Evolutionary conservation across 2,329 filamentous ascomycete genomes (phyloP).

Genomic region (Cladophialophora chaetospira): DNA sequence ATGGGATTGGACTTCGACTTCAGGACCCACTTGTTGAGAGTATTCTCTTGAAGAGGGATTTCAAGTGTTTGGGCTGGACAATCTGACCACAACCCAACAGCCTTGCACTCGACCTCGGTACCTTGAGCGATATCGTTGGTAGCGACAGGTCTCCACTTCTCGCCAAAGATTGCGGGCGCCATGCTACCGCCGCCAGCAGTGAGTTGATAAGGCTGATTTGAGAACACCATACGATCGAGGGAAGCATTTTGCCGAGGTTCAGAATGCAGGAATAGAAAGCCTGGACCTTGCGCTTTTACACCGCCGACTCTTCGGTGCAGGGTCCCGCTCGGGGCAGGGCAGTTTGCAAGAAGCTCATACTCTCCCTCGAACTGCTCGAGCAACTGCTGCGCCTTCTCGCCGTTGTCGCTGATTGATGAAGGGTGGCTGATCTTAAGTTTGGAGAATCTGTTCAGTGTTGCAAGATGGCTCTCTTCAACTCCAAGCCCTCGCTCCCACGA

Average conservation of each 20-base stretch:
- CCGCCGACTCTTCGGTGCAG: constrained; percentile 15
- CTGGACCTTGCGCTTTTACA: constrained; percentile 25
- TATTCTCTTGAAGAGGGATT: constrained; percentile 2
- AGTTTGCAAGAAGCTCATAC: constrained; percentile 20
- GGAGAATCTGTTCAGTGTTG: constrained; percentile 37
- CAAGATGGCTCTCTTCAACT: constrained; percentile 41
- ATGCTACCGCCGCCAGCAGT: constrained; percentile 51
- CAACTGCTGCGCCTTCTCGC: neutral
- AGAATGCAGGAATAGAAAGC: constrained; percentile 64
- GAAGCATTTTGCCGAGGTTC: constrained; percentile 49
- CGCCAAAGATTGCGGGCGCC: constrained; percentile 49
- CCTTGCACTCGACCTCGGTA: constrained; percentile 11
- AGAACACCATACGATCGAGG: constrained; percentile 60
- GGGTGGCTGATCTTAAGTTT: constrained; percentile 27
- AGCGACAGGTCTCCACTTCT: constrained; percentile 14
- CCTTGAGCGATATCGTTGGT: neutral
- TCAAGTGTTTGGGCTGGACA: constrained; percentile 2
- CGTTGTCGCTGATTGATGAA: neutral
- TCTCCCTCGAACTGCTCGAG: constrained; percentile 10
- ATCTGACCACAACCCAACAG: constrained; percentile 6
- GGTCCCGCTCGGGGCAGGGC: constrained; percentile 22
- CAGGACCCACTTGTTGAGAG: constrained; percentile 12
- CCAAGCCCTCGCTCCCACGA: constrained; percentile 47
- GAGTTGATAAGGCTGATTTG: constrained; percentile 41
- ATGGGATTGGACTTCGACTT: neutral